Conservation (phyloP, 495 filamentous ascomycete genomes). For the Aspergillus biplanus region DNA sequence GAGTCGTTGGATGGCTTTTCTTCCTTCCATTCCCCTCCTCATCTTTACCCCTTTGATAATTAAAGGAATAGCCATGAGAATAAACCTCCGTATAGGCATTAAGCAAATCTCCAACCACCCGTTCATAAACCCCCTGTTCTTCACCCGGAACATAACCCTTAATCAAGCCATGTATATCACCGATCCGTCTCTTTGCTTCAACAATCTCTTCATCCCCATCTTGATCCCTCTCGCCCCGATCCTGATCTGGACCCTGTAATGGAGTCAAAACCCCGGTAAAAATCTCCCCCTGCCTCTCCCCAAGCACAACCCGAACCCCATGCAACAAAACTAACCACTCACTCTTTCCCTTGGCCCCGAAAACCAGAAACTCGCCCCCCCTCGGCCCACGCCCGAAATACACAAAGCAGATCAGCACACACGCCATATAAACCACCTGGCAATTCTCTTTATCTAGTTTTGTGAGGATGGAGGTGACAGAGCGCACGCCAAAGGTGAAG, state of each 20-base stretch:
- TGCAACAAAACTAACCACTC: conserved; percentile 51
- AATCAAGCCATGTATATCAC: too few relatives aligned
- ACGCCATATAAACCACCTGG: conserved; percentile 50
- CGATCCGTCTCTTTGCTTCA: background rate
- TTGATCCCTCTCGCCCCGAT: background rate
- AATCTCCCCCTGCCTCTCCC: conserved; percentile 25
- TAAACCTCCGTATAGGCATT: conserved; percentile 16
- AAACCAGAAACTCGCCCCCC: conserved; percentile 47
- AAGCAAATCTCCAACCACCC: too few relatives aligned
- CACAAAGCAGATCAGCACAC: conserved; percentile 48
- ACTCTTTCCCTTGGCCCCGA: conserved; percentile 38
- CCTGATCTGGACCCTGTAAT: background rate
- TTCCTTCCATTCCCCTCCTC: conserved; percentile 9
- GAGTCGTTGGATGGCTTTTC: conserved; percentile 12
- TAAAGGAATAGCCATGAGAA: too few relatives aligned
- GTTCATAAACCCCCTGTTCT: too few relatives aligned
- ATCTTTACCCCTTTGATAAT: too few relatives aligned
- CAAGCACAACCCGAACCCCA: conserved; percentile 44
- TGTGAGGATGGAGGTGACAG: conserved; percentile 42
- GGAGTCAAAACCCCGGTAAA: conserved; percentile 37
- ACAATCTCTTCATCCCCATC: background rate
- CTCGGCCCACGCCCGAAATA: conserved; percentile 50
- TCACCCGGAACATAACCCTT: too few relatives aligned
- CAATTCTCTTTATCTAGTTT: conserved; percentile 44
- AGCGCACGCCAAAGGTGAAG: conserved; percentile 49